Conservation (phyloP, 148 eudicot species). For the Arbutus unedo region DNA sequence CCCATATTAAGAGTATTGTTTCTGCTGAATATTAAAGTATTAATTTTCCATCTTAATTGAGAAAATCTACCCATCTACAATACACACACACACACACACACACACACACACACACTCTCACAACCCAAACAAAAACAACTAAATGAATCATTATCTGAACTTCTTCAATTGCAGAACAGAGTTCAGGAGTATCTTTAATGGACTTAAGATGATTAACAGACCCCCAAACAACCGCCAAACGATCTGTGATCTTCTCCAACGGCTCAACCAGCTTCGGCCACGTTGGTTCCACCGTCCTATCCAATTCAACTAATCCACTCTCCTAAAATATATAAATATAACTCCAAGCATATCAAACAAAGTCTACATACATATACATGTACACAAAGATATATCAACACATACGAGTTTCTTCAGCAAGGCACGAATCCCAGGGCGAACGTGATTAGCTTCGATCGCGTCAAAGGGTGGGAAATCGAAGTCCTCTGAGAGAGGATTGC, state of each 20-base stretch:
- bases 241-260: constrained; percentile 74
- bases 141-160: constrained; percentile 57
- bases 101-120: not conserved
- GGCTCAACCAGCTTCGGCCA: constrained; percentile 96
- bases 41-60: too few relatives aligned
- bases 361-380: not conserved
- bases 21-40: too few relatives aligned
- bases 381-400: not conserved
- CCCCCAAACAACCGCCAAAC: constrained; percentile 80
- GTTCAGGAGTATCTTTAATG: constrained; percentile 75
- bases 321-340: constrained; percentile 37
- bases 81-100: not conserved
- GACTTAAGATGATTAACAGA: constrained; percentile 87
- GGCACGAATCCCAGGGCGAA: constrained; percentile 87
- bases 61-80: too few relatives aligned
- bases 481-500: constrained; percentile 53
- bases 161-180: constrained; percentile 98
- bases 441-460: constrained; percentile 60
- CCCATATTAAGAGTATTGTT: too few relatives aligned
- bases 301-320: constrained; percentile 69
- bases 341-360: not conserved
- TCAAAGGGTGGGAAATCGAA: constrained; percentile 92
- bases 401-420: constrained; percentile 58
- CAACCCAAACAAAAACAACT: not conserved
- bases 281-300: constrained; percentile 72